phyloP scores from a whole-genome alignment of 1,284 basidiomycete genomes.

The Apiotrichum veenhuisii region DNA sequence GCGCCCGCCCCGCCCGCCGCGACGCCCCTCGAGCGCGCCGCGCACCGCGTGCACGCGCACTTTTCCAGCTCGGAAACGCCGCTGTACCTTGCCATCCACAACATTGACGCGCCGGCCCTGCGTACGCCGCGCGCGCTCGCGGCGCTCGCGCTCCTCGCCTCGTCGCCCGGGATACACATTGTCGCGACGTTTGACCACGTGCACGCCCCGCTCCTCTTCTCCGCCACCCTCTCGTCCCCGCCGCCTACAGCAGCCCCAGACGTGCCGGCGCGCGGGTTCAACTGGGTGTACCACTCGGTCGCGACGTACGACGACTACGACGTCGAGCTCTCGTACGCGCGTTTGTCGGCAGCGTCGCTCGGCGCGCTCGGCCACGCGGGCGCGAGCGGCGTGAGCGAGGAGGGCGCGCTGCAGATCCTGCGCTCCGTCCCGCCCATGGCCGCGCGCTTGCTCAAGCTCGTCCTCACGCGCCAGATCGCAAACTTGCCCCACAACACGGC shows the following conservation, averaged over 20 bases:
- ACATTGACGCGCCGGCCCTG: conserved; percentile 71
- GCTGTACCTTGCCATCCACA: conserved; percentile 77
- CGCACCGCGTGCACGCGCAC: conserved; percentile 62
- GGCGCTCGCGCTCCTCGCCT: conserved; percentile 65
- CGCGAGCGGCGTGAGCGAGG: conserved; percentile 63
- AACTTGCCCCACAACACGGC: conserved; percentile 52
- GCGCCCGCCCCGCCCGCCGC: conserved; percentile 42
- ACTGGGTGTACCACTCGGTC: conserved; percentile 83
- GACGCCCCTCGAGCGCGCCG: conserved; percentile 58
- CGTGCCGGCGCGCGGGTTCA: conserved; percentile 56
- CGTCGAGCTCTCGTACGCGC: conserved; percentile 61
- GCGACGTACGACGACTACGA: conserved; percentile 79
- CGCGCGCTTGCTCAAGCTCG: conserved; percentile 67
- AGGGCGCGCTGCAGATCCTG: conserved; percentile 75
- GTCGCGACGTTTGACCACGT: conserved; percentile 80
- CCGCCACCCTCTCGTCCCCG: conserved; percentile 36
- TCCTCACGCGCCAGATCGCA: conserved; percentile 64
- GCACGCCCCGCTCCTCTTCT: conserved; percentile 70
- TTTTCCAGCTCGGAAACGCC: conserved; percentile 48
- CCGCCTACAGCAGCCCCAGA: conserved; percentile 21
- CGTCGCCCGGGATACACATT: conserved; percentile 69
- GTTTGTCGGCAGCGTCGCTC: conserved; percentile 28
- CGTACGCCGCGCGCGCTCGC: conserved; percentile 58
- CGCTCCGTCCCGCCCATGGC: conserved; percentile 82
- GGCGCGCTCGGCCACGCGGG: conserved; percentile 24